Evolutionary conservation across 257 asterid species (phyloP).

Genomic region (Rhazya stricta): DNA sequence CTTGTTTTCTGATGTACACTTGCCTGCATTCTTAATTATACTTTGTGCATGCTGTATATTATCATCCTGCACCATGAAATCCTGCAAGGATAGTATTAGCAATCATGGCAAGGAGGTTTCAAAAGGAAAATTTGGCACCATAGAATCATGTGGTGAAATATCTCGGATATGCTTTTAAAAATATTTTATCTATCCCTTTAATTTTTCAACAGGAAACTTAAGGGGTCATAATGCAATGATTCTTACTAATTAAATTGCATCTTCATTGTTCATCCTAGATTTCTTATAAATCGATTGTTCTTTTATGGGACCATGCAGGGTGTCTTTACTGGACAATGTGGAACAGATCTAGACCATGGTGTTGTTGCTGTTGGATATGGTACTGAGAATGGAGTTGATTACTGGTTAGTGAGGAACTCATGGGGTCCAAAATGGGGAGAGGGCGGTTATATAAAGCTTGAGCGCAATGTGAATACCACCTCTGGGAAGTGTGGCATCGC

Average conservation of each 20-base stretch:
- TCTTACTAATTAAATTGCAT: background rate
- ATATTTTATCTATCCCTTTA: background rate
- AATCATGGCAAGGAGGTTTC: background rate
- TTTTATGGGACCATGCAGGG: conserved; percentile 42
- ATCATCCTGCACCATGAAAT: background rate
- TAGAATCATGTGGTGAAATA: too few relatives aligned
- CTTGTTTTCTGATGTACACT: background rate
- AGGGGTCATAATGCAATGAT: background rate
- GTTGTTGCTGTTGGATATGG: conserved; percentile 86
- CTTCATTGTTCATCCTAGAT: background rate
- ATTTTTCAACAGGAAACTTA: background rate
- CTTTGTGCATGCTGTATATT: background rate
- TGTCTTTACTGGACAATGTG: conserved; percentile 71
- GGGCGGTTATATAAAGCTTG: conserved; percentile 65
- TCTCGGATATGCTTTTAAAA: background rate
- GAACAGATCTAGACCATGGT: conserved; percentile 77
- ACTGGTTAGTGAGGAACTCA: conserved; percentile 82
- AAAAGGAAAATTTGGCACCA: background rate
- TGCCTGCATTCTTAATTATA: background rate
- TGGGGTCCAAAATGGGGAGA: conserved; percentile 95
- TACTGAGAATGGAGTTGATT: conserved; percentile 54
- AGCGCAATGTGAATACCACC: conserved; percentile 47
- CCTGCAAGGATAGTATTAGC: background rate
- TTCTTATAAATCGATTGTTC: background rate
- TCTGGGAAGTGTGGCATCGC: conserved; percentile 89